Conservation (phyloP, 305 asterid species). For the Stenogyne calaminthoides region DNA sequence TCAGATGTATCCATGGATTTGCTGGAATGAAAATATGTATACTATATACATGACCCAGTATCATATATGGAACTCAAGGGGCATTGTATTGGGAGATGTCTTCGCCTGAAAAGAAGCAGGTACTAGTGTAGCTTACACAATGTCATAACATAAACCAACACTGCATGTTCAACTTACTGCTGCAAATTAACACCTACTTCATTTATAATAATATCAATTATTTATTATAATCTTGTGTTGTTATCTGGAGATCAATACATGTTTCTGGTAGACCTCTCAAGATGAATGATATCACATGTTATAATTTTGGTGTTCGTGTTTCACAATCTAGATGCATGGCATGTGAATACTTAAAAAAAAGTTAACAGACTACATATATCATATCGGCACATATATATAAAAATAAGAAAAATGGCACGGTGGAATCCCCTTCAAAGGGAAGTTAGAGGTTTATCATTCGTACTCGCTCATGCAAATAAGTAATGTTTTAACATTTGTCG, state of each 20-base stretch:
- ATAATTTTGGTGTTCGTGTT: no score
- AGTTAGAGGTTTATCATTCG: no score
- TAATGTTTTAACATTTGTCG: no score
- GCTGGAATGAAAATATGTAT: neutral
- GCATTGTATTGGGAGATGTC: neutral
- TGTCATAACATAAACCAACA: neutral
- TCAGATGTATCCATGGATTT: constrained; percentile 1
- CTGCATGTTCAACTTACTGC: neutral
- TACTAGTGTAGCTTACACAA: constrained; percentile 2
- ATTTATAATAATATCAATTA: neutral
- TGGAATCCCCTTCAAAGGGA: no score
- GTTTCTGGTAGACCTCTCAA: no score
- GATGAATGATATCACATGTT: no score
- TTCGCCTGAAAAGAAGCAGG: constrained; percentile 5
- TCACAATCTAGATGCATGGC: no score
- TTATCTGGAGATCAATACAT: neutral
- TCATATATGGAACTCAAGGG: neutral
- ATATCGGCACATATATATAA: no score
- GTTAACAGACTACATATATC: no score
- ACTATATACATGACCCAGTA: neutral
- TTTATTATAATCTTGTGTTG: neutral
- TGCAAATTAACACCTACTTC: neutral
- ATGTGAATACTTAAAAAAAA: no score
- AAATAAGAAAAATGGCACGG: no score
- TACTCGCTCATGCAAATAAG: no score